phyloP scores from a whole-genome alignment of 345 rosid genomes.

The Linum usitatissimum region DNA sequence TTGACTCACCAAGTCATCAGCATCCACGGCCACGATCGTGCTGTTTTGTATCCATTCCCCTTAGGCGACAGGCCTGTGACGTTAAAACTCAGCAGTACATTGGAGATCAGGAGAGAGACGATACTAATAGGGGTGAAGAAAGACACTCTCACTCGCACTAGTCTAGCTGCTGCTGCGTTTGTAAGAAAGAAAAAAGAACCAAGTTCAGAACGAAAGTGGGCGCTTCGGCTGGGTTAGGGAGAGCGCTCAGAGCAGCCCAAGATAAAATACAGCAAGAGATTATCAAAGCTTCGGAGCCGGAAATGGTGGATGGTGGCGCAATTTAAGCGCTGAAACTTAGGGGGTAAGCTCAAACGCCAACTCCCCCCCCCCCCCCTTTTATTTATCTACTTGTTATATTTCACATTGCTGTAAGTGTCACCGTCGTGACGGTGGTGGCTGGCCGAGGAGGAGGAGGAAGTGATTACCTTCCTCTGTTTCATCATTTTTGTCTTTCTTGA shows the following conservation, averaged over 20 bases:
- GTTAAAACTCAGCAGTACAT: neutral
- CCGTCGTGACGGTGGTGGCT: too few species aligned
- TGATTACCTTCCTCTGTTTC: neutral
- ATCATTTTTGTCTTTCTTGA: neutral
- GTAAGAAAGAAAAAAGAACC: neutral
- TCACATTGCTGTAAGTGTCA: too few species aligned
- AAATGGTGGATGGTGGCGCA: slow-evolving; percentile 21
- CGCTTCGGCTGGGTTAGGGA: too few species aligned
- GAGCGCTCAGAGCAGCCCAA: neutral
- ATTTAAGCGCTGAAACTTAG: slow-evolving; percentile 30
- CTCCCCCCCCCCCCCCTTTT: neutral
- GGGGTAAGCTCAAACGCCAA: slow-evolving; percentile 4
- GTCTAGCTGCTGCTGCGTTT: too few species aligned
- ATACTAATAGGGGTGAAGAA: too few species aligned
- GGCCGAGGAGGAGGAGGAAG: too few species aligned
- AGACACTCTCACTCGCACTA: too few species aligned
- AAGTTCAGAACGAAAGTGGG: neutral
- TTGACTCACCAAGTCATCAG: neutral
- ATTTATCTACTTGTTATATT: neutral
- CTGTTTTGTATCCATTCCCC: neutral
- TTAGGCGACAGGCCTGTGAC: neutral
- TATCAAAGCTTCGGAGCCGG: slow-evolving; percentile 2
- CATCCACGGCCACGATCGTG: slow-evolving; percentile 12
- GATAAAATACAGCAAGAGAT: neutral
- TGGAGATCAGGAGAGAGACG: too few species aligned